Evolutionary conservation across 495 filamentous ascomycete genomes (phyloP), one percentile per base, ranked within the genome.

Genomic region (Terfezia boudieri): DNA sequence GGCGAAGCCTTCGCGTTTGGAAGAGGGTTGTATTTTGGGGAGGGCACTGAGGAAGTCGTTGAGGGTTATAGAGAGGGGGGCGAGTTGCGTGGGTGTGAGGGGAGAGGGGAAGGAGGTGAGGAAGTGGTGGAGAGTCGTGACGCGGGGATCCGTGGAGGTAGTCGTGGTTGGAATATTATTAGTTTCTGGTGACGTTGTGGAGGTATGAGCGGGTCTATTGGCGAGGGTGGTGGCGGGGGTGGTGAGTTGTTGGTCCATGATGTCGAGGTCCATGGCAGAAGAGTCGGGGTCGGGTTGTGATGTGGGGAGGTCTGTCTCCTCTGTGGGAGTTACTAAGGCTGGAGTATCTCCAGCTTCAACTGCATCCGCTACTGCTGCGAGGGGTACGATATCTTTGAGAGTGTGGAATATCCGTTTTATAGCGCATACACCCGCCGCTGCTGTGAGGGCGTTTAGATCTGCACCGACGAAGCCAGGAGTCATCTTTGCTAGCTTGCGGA

Each of bases 1-100:
- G 32, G 88, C 86, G 68, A 98, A 98, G 57, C 90, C 90, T 71
- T 98, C 92, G 16, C 90, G 80, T 64, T 93, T 92, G 17, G 86
- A 83, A 1, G 87, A 94, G 4, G 90, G 92, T 57, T 92, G 87
- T 54, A 96, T 87, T 61, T 79, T 81, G 41, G 83, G 77, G 32
- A 95, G 73, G 26, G 89, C 90, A 7, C 74, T 73, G 26, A 81
- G 68, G 67, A 93, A 90, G 54, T 90, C 84, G 8, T 68, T 53
- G 37, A 66, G 54, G 20, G 62, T 65, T 48, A 65, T 64, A 37
- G 59, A 36, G 35, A 65, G 59, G 8, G 62, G 57, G 17, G 55
- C 53, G 51, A 65, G 57, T 49, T 65, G 62, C 9, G 58, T 49
- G 48, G 50, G 37, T 38, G 59, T 65, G 37, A 65, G 52, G 49